phyloP scores from a whole-genome alignment of 257 asterid species.

The Penstemon barbatus region DNA sequence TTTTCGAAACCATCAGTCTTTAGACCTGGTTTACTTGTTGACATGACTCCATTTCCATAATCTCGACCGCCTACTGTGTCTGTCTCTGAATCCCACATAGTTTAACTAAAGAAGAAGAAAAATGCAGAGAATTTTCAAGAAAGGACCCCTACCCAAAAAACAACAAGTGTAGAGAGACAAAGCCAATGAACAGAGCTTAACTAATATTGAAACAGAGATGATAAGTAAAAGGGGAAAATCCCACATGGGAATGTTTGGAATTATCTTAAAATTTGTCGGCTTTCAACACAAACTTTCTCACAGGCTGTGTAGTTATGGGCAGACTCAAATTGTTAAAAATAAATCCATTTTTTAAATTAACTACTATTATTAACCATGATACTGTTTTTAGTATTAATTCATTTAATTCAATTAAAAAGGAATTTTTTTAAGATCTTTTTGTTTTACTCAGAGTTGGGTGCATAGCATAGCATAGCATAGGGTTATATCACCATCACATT shows the following conservation, averaged over 20 bases:
- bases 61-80: constrained; percentile 63
- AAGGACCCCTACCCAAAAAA: constrained; percentile 10
- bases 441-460: neutral
- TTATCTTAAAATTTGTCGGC: constrained; percentile 61
- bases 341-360: too few relatives aligned
- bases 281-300: constrained; percentile 43
- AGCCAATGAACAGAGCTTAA: constrained; percentile 13
- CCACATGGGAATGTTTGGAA: constrained; percentile 83
- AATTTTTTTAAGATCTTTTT: too few relatives aligned
- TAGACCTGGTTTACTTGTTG: constrained; percentile 54
- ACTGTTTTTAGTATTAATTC: too few relatives aligned
- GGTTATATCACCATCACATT: constrained; percentile 24
- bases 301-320: constrained; percentile 92
- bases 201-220: constrained; percentile 25
- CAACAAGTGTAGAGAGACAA: constrained; percentile 28
- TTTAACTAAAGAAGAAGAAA: constrained; percentile 14
- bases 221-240: constrained; percentile 35
- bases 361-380: too few relatives aligned
- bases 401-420: too few relatives aligned
- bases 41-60: constrained; percentile 63
- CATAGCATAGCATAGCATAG: neutral
- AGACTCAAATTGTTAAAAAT: constrained; percentile 30
- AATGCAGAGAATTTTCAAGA: constrained; percentile 21
- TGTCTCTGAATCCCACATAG: constrained; percentile 88
- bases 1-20: constrained; percentile 84